Evolutionary conservation across 108 stramenopile species (phyloP), one percentile per base, ranked within the genome.

Genomic region (Skeletonema menzelii): DNA sequence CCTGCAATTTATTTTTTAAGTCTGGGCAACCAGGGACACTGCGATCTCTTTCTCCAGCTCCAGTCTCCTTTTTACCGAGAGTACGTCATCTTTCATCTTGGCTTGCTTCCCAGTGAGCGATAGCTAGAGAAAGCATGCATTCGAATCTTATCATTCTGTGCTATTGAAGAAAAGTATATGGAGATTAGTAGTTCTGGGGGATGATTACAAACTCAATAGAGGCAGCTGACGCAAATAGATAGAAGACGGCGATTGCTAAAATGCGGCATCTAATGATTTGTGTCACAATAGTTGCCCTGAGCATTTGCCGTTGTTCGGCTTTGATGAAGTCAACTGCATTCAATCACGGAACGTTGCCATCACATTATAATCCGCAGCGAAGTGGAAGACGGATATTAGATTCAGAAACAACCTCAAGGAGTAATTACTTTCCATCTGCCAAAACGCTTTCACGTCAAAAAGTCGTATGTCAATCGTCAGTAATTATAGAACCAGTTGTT

Each of bases 401-500:
- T 60, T 0, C 28, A 60, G 59, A 60, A 0, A 13, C 59, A 24
- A n/a, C 3, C 32, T 30, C 20, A 34, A 24, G 6, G 3, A 60
- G 12, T 60, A 19, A 5, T 8, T 32, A 32, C 26, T 8, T 19
- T 34, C 6, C 59, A 24, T 60, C 31, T 22, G 59, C 31, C 28
- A 60, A 5, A 34, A 20, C 11, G 3, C 14, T 10, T 1, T 60
- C 34, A 8, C 34, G 30, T 60, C 59, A 60, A 20, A 60, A 10
- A 60, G 37, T 66, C 44, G 17, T 49, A 22, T 38, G 44, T 12
- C 40, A 26, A 66, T 66, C 46, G 6, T 66, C 31, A 42, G 40
- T 69, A 35, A 19, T n/a, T n/a, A n/a, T 76, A 56, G 75, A 76
- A 5, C 75, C 75, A 40, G 62, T 76, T 12, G 49, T 72, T 44